phyloP scores from a whole-genome alignment of 1,139 yeast genomes.

The Kurtzmaniella quercitrusa region DNA sequence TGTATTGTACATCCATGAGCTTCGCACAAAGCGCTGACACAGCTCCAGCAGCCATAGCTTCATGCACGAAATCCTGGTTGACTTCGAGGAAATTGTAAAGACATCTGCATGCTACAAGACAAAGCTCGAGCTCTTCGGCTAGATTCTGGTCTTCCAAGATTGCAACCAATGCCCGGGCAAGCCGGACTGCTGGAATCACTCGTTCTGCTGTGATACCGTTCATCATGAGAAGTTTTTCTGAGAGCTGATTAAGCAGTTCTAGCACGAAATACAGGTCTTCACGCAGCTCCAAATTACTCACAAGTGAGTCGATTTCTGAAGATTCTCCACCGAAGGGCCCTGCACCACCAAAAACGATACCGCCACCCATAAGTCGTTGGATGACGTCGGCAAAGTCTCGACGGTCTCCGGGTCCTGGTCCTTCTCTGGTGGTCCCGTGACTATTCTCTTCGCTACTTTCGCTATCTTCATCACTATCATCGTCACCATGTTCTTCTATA shows the following conservation, averaged over 20 bases:
- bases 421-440: constrained; percentile 13
- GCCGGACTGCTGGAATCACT: constrained; percentile 55
- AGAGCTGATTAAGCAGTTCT: constrained; percentile 61
- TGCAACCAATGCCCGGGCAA: constrained; percentile 53
- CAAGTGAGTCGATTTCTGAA: constrained; percentile 36
- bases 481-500: constrained; percentile 14
- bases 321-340: constrained; percentile 10
- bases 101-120: constrained; percentile 81
- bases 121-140: constrained; percentile 70
- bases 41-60: constrained; percentile 64
- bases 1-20: constrained; percentile 71
- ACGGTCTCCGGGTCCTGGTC: constrained; percentile 4
- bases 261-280: constrained; percentile 45
- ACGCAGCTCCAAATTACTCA: constrained; percentile 39
- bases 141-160: constrained; percentile 58
- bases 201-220: constrained; percentile 61
- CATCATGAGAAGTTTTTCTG: constrained; percentile 66
- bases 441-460: constrained; percentile 16
- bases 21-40: constrained; percentile 65
- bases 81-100: constrained; percentile 79
- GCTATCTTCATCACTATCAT: constrained; percentile 14
- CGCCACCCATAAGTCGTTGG: constrained; percentile 37
- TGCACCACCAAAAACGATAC: constrained; percentile 28
- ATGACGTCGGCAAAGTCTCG: constrained; percentile 32
- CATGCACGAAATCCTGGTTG: constrained; percentile 60